phyloP scores from a whole-genome alignment of 106 monocot species.

The Dioscorea alata region DNA sequence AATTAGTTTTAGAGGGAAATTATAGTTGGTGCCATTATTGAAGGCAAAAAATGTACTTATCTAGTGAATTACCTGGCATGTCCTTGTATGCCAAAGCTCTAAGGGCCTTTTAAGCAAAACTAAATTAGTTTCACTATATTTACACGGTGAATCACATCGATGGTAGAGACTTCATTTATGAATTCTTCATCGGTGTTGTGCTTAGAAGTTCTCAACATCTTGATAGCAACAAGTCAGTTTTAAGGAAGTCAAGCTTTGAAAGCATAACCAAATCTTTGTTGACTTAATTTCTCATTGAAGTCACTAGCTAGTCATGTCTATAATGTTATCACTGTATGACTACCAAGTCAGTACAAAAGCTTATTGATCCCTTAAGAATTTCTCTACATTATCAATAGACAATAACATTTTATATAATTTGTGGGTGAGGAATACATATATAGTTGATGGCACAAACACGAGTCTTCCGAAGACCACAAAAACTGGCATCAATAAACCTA shows the following conservation, averaged over 20 bases:
- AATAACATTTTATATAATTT: conserved; percentile 6
- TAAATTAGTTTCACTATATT: conserved; percentile 38
- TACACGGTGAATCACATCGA: conserved; percentile 40
- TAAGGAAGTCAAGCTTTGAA: conserved; percentile 27
- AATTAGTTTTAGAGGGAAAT: background rate
- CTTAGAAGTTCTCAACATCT: conserved; percentile 23
- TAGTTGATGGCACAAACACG: conserved; percentile 14
- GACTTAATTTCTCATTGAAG: conserved; percentile 41
- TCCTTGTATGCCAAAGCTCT: conserved; percentile 36
- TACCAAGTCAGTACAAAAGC: conserved; percentile 24
- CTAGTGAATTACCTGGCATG: conserved; percentile 42
- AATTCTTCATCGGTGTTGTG: conserved; percentile 33
- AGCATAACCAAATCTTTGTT: conserved; percentile 40
- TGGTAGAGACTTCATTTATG: conserved; percentile 52
- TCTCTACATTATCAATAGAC: conserved; percentile 27
- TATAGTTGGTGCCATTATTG: background rate
- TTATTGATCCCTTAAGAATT: conserved; percentile 32
- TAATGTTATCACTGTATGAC: conserved; percentile 35
- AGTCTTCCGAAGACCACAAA: conserved; percentile 29
- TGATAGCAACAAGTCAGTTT: conserved; percentile 23
- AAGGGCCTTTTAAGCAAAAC: conserved; percentile 35
- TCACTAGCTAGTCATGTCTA: conserved; percentile 18
- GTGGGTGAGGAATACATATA: conserved; percentile 29
- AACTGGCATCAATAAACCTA: too few species aligned
- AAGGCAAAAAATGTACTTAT: conserved; percentile 18